These are phyloP conservation scores for Quercus tomentella DNA, from an alignment of 331 rosid species.

Conservation along the genomic window DNA sequence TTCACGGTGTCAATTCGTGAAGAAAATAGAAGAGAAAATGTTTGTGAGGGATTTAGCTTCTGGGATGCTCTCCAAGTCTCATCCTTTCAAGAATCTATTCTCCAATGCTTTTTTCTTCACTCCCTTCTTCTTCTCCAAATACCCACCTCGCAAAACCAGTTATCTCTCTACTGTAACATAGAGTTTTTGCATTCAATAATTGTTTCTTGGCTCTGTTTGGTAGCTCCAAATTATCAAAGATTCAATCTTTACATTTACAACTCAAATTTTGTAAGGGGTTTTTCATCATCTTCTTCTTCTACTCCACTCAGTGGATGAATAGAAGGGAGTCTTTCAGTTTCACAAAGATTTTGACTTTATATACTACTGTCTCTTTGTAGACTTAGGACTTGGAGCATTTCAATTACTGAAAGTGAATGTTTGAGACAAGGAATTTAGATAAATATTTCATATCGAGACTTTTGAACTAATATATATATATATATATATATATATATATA, in stretches of 20 bases:
- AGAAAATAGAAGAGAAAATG: neutral
- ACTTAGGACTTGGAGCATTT: neutral
- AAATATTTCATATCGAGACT: neutral
- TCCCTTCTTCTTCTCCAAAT: slow-evolving; percentile 1
- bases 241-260: neutral
- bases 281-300: slow-evolving; percentile 6
- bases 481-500: too few relatives aligned
- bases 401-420: neutral
- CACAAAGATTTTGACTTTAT: neutral
- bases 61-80: slow-evolving; percentile 21
- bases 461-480: neutral
- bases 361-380: neutral
- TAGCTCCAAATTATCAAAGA: too few relatives aligned
- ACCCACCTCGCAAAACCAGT: slow-evolving; percentile 32
- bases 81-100: slow-evolving; percentile 7
- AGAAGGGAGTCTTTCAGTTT: neutral
- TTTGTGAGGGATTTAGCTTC: slow-evolving; percentile 29
- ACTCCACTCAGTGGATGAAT: neutral
- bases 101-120: slow-evolving; percentile 9
- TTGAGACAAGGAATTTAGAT: neutral
- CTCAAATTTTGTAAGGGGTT: neutral
- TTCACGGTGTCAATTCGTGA: neutral
- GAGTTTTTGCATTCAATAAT: too few relatives aligned
- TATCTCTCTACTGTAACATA: slow-evolving; percentile 7
- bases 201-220: too few relatives aligned